A percentile compares a stretch with the other conserved stretches of the same genome.
phyloP scores from a whole-genome alignment of 257 asterid species.

The Plantago ovata region DNA sequence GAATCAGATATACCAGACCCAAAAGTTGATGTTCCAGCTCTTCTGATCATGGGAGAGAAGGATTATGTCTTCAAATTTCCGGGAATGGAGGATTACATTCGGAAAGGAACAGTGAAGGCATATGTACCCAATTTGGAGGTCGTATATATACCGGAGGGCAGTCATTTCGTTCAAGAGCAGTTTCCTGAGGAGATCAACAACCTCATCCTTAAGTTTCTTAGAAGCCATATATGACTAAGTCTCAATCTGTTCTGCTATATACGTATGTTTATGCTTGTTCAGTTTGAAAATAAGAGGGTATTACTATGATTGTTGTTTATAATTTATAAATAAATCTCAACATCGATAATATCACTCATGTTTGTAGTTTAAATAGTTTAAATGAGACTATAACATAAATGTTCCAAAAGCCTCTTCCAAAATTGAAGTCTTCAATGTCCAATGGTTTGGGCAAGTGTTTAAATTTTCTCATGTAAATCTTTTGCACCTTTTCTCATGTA shows the following conservation, averaged over 20 bases:
- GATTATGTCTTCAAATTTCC: conserved; percentile 58
- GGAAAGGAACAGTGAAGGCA: conserved; percentile 34
- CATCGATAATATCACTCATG: too few relatives aligned
- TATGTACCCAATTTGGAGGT: conserved; percentile 60
- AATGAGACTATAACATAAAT: too few relatives aligned
- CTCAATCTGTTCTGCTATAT: background rate
- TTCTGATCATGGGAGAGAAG: conserved; percentile 68
- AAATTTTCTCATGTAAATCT: too few relatives aligned
- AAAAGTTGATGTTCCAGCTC: conserved; percentile 53
- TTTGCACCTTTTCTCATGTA: too few relatives aligned
- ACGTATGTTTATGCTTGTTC: too few relatives aligned
- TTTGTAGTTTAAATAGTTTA: too few relatives aligned
- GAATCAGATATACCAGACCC: conserved; percentile 27
- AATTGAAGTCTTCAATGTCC: too few relatives aligned
- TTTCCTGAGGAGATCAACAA: conserved; percentile 43
- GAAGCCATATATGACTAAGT: conserved; percentile 14
- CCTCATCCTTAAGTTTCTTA: conserved; percentile 44
- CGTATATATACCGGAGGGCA: conserved; percentile 53
- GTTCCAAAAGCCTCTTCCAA: too few relatives aligned
- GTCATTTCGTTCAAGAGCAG: conserved; percentile 81
- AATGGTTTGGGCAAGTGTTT: too few relatives aligned
- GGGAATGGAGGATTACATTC: conserved; percentile 60
- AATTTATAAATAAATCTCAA: too few relatives aligned
- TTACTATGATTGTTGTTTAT: too few relatives aligned
- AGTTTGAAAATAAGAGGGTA: too few relatives aligned